phyloP scores from a whole-genome alignment of 176 grass and related monocot genomes.

The Calamus simplicifolius region DNA sequence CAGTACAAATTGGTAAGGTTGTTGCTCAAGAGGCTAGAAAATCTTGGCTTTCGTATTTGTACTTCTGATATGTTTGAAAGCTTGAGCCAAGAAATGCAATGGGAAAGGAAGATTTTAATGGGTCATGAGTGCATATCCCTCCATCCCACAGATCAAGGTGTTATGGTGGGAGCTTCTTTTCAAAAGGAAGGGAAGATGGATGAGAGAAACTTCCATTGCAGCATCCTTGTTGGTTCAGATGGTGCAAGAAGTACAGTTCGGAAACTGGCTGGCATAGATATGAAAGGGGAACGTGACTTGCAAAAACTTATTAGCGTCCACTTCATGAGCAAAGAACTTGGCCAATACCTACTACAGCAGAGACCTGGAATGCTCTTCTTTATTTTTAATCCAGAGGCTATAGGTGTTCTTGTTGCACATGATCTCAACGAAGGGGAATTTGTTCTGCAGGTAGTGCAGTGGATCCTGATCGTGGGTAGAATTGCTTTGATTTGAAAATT shows the following conservation, averaged over 20 bases:
- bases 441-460: slow-evolving; percentile 68
- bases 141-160: slow-evolving; percentile 36
- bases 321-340: slow-evolving; percentile 80
- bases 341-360: slow-evolving; percentile 55
- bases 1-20: slow-evolving; percentile 80
- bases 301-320: slow-evolving; percentile 86
- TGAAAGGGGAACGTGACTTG: slow-evolving; percentile 74
- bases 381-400: slow-evolving; percentile 71
- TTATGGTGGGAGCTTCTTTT: slow-evolving; percentile 44
- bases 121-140: slow-evolving; percentile 72
- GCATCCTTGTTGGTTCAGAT: slow-evolving; percentile 67
- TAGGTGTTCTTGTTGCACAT: slow-evolving; percentile 87
- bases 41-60: slow-evolving; percentile 45
- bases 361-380: slow-evolving; percentile 96
- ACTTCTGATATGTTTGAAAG: slow-evolving; percentile 27
- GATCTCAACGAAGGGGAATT: slow-evolving; percentile 91
- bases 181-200: slow-evolving; percentile 31
- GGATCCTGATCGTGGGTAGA: neutral
- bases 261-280: slow-evolving; percentile 59
- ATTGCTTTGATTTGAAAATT: slow-evolving; percentile 1
- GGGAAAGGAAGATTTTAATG: slow-evolving; percentile 76
- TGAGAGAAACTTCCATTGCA: slow-evolving; percentile 61
- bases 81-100: slow-evolving; percentile 13
- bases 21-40: slow-evolving; percentile 68
- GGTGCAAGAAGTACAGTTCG: slow-evolving; percentile 68